A percentile compares a stretch with the other conserved stretches of the same genome.
These are phyloP conservation scores for Leccinum pellstonianum DNA, from an alignment of 768 basidiomycete species.

Conservation along the genomic window DNA sequence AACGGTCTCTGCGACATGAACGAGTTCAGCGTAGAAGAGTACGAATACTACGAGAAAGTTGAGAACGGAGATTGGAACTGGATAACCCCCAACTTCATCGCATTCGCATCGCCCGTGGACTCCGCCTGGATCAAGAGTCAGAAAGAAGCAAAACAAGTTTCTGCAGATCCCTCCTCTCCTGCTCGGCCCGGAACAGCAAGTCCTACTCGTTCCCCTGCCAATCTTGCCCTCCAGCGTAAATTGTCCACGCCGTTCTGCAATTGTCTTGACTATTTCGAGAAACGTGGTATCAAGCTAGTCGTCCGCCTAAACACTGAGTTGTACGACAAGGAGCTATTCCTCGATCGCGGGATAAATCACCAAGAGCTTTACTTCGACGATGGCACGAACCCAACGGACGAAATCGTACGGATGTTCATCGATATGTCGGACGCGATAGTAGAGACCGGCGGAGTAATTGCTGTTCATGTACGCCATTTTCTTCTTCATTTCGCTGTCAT, in stretches of 20 bases:
- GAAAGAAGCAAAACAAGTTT: constrained; percentile 56
- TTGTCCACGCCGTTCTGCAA: constrained; percentile 80
- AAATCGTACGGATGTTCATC: constrained; percentile 91
- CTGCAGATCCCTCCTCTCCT: constrained; percentile 24
- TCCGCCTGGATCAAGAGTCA: constrained; percentile 74
- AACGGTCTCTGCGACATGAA: constrained; percentile 92
- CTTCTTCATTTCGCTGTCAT: constrained; percentile 10
- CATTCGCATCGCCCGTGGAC: constrained; percentile 92
- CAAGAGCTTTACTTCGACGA: constrained; percentile 96
- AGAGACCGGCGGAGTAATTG: constrained; percentile 75
- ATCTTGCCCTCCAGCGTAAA: constrained; percentile 71
- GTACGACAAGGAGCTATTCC: constrained; percentile 80
- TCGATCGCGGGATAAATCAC: constrained; percentile 84
- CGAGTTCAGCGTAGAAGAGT: constrained; percentile 89
- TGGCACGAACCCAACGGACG: constrained; percentile 95
- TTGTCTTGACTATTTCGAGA: constrained; percentile 91
- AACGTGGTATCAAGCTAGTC: constrained; percentile 83
- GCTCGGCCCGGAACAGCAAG: constrained; percentile 28
- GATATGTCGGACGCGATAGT: constrained; percentile 79
- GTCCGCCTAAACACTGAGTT: constrained; percentile 92
- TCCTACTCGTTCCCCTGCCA: constrained; percentile 29
- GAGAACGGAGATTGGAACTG: constrained; percentile 97
- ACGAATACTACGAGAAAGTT: constrained; percentile 93
- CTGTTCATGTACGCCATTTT: constrained; percentile 70
- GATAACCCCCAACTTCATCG: constrained; percentile 89